Conservation (phyloP, 306 rosid genomes). For the Pterocarpus macrocarpus region DNA sequence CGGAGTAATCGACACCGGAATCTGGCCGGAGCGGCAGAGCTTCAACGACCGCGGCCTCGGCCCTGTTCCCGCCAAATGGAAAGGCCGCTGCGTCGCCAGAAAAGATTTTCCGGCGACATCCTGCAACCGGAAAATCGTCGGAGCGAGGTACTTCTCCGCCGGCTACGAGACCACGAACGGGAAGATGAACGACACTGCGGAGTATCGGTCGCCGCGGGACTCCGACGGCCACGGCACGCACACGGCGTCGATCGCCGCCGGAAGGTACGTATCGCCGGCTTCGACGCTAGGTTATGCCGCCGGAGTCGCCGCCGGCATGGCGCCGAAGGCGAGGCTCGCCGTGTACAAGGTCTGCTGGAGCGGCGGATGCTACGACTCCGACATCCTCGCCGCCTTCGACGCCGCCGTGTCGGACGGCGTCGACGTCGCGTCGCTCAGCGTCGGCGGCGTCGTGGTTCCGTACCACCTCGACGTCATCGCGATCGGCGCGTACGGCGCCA, state of each 20-base stretch:
- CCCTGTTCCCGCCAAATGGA: conserved; percentile 83
- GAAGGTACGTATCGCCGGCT: conserved; percentile 80
- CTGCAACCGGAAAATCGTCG: conserved; percentile 84
- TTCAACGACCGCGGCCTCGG: conserved; percentile 74
- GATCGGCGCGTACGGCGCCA: conserved; percentile 74
- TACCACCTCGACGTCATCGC: conserved; percentile 84
- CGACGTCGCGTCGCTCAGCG: conserved; percentile 83
- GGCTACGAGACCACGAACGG: conserved; percentile 85
- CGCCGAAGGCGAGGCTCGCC: conserved; percentile 88
- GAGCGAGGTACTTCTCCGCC: conserved; percentile 70
- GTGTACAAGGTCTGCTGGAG: conserved; percentile 88
- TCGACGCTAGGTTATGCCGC: conserved; percentile 79
- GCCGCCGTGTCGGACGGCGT: conserved; percentile 82
- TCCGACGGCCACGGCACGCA: conserved; percentile 95
- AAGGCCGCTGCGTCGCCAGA: conserved; percentile 70
- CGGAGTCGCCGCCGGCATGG: conserved; percentile 90
- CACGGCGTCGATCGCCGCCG: conserved; percentile 90
- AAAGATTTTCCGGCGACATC: conserved; percentile 59
- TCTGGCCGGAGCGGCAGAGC: conserved; percentile 86
- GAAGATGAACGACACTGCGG: conserved; percentile 77
- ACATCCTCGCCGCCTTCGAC: conserved; percentile 90
- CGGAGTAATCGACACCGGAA: conserved; percentile 89
- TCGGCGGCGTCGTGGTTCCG: conserved; percentile 93
- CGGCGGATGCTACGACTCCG: conserved; percentile 82
- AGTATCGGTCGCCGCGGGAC: conserved; percentile 79